phyloP scores from a whole-genome alignment of 2,329 filamentous ascomycete species.

The Cladosporium halotolerans region DNA sequence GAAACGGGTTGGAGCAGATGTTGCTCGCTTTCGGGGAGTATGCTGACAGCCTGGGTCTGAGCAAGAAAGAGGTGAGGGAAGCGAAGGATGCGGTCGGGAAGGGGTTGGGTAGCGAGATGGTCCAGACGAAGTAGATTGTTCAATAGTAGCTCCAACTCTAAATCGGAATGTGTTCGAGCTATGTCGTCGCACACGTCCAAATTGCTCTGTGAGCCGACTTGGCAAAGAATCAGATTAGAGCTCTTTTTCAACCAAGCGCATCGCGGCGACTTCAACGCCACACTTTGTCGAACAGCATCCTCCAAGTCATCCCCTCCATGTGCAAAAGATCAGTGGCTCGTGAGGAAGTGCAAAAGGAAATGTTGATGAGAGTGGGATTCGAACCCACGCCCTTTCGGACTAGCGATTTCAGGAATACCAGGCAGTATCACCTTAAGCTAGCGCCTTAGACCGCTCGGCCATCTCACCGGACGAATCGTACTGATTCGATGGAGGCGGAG shows the following conservation, averaged over 20 bases:
- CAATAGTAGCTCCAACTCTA: no score
- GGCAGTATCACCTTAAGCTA: constrained; percentile 20
- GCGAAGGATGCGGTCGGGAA: constrained; percentile 55
- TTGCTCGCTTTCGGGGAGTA: constrained; percentile 70
- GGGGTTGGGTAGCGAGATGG: constrained; percentile 18
- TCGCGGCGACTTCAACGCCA: no score
- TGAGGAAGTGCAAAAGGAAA: constrained; percentile 2
- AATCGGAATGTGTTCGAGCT: no score
- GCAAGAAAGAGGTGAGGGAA: constrained; percentile 62
- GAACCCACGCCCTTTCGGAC: constrained; percentile 29
- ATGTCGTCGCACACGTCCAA: no score
- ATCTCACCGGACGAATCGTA: constrained; percentile 3
- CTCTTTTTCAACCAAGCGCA: no score
- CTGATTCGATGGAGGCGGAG: neutral
- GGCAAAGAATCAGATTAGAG: no score
- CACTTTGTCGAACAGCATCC: no score
- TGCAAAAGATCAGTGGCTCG: no score
- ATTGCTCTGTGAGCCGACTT: no score
- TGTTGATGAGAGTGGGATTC: constrained; percentile 27
- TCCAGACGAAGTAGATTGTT: constrained; percentile 6
- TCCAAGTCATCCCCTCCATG: no score
- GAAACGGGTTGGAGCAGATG: constrained; percentile 58
- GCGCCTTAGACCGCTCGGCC: constrained; percentile 24
- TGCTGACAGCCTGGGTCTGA: constrained; percentile 62
- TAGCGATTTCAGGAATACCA: constrained; percentile 15